These are phyloP conservation scores for Boletus reticuloceps DNA, from an alignment of 768 basidiomycete species.

Conservation along the genomic window DNA sequence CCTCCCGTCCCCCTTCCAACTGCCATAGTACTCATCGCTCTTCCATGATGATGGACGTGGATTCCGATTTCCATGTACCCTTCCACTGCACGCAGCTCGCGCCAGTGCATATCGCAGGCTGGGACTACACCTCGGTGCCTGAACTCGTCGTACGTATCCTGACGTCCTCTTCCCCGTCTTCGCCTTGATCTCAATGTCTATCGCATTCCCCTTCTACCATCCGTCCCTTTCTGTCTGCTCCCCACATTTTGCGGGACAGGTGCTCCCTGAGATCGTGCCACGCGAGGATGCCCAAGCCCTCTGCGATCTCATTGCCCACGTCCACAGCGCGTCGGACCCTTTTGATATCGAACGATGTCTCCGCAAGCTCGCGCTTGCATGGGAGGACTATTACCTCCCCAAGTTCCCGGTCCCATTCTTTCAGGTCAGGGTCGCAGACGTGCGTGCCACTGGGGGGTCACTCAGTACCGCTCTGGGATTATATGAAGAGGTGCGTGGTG, in stretches of 20 bases:
- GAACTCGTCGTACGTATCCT: conserved; percentile 26
- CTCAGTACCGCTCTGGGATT: conserved; percentile 29
- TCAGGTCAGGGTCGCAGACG: conserved; percentile 32
- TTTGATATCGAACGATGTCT: conserved; percentile 20
- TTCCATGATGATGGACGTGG: conserved; percentile 17
- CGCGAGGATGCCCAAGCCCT: conserved; percentile 22
- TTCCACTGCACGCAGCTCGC: conserved; percentile 31
- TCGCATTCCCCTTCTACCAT: background rate
- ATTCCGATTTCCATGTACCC: conserved; percentile 24
- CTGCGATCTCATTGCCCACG: conserved; percentile 11
- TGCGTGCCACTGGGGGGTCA: conserved; percentile 29
- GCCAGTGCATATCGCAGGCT: conserved; percentile 24
- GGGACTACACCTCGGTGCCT: conserved; percentile 26
- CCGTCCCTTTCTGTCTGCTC: background rate
- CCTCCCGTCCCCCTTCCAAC: background rate
- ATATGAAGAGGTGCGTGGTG: conserved; percentile 28
- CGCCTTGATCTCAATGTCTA: background rate
- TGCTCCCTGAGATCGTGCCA: conserved; percentile 21
- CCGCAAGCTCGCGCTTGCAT: conserved; percentile 27
- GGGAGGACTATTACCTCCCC: conserved; percentile 33
- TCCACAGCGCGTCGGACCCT: conserved; percentile 17
- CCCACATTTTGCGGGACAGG: conserved; percentile 6
- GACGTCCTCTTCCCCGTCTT: background rate
- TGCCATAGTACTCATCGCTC: background rate
- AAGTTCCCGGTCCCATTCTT: conserved; percentile 32